Conservation (phyloP, 2,329 filamentous ascomycete genomes). For the Xylariales sp. region DNA sequence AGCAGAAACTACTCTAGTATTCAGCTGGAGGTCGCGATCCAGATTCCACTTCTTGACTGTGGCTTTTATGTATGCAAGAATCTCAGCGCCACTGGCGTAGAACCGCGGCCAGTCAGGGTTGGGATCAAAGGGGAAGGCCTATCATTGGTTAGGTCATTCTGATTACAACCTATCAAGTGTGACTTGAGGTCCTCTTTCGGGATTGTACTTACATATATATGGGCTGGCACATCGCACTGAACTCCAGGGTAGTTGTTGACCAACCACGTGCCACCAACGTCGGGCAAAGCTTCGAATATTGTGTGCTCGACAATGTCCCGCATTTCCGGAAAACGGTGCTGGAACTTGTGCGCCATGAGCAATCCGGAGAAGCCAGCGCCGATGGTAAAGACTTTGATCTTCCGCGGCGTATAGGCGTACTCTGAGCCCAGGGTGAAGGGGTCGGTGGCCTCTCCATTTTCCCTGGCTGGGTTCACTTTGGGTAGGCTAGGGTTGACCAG, state of each 20-base stretch:
- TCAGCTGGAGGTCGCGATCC: slow-evolving; percentile 28
- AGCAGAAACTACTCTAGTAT: slow-evolving; percentile 26
- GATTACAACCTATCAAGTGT: not conserved
- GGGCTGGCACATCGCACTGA: slow-evolving; percentile 19
- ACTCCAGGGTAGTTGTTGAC: slow-evolving; percentile 26
- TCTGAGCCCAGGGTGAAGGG: slow-evolving; percentile 20
- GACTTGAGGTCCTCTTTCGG: not conserved
- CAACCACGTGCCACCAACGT: slow-evolving; percentile 29
- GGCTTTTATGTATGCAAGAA: slow-evolving; percentile 47
- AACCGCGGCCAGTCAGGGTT: slow-evolving; percentile 56
- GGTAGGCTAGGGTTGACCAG: not conserved
- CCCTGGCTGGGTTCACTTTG: not conserved
- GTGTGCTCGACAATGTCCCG: slow-evolving; percentile 18
- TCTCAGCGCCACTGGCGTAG: slow-evolving; percentile 54
- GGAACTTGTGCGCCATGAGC: slow-evolving; percentile 29
- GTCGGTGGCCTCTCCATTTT: slow-evolving; percentile 12
- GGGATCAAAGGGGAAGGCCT: slow-evolving; percentile 47
- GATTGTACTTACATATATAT: slow-evolving; percentile 14
- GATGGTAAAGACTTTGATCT: slow-evolving; percentile 28
- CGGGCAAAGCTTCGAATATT: slow-evolving; percentile 23
- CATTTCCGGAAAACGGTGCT: slow-evolving; percentile 27
- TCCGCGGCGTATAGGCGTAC: slow-evolving; percentile 23
- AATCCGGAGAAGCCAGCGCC: slow-evolving; percentile 28
- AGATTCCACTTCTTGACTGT: slow-evolving; percentile 41
- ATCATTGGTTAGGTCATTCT: not conserved